These are phyloP conservation scores for Spiromastix sp. DNA, from an alignment of 2,329 filamentous ascomycete genomes.

Conservation along the genomic window DNA sequence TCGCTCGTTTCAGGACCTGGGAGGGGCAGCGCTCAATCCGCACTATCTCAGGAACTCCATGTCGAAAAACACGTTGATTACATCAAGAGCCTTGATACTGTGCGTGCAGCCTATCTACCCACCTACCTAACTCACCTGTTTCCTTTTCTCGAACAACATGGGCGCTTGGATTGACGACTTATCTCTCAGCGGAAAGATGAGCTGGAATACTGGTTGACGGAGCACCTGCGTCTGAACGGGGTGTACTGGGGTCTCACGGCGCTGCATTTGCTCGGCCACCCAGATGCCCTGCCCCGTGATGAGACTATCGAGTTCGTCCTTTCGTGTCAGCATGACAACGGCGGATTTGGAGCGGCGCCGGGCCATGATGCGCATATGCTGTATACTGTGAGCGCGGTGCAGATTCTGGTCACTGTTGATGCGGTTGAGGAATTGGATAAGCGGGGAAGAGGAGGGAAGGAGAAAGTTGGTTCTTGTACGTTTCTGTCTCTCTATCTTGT, in stretches of 20 bases:
- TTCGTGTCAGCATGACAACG: conserved; percentile 79
- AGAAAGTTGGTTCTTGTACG: conserved; percentile 70
- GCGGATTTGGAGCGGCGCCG: conserved; percentile 88
- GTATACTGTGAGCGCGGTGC: conserved; percentile 88
- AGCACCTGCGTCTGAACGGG: conserved; percentile 89
- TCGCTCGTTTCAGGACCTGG: conserved; percentile 52
- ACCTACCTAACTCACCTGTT: too few species aligned
- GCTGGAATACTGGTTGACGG: conserved; percentile 94
- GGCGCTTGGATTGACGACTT: conserved; percentile 15
- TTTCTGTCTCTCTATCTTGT: conserved; percentile 10
- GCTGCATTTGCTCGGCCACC: conserved; percentile 70
- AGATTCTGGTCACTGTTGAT: conserved; percentile 80
- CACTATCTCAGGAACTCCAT: conserved; percentile 42
- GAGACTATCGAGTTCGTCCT: conserved; percentile 88
- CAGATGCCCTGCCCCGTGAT: conserved; percentile 68
- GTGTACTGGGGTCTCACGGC: conserved; percentile 94
- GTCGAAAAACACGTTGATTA: conserved; percentile 73
- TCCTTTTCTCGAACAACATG: conserved; percentile 10
- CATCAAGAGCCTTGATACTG: conserved; percentile 82
- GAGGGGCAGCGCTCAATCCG: conserved; percentile 33
- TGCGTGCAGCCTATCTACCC: conserved; percentile 36
- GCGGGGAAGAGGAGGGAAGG: conserved; percentile 55
- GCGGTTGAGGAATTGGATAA: conserved; percentile 73
- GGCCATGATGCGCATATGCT: conserved; percentile 94
- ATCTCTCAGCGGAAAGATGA: conserved; percentile 66